These are phyloP conservation scores for Arthroderma uncinatum DNA, from an alignment of 2,329 filamentous ascomycete species.

Conservation along the genomic window DNA sequence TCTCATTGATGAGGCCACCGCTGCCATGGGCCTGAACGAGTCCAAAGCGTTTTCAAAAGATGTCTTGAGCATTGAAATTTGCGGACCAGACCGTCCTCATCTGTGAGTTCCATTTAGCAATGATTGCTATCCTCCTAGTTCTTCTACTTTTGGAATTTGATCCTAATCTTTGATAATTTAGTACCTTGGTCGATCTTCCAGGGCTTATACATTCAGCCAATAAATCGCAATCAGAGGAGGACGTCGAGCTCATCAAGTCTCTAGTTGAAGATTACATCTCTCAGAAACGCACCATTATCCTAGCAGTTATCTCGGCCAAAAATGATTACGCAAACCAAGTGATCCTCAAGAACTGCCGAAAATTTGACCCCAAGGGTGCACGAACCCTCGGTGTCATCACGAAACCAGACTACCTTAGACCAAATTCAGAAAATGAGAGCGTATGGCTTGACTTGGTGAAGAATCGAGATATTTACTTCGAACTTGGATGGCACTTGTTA, in stretches of 20 bases:
- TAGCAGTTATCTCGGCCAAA: slow-evolving; percentile 44
- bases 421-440: slow-evolving; percentile 20
- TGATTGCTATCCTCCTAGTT: background rate
- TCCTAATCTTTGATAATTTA: background rate
- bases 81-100: slow-evolving; percentile 9
- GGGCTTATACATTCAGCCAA: slow-evolving; percentile 8
- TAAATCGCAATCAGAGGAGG: slow-evolving; percentile 12
- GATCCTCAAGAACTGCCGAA: slow-evolving; percentile 35
- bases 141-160: no score
- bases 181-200: slow-evolving; percentile 11
- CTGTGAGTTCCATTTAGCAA: background rate
- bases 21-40: slow-evolving; percentile 10
- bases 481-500: slow-evolving; percentile 23
- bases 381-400: slow-evolving; percentile 27
- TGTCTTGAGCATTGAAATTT: slow-evolving; percentile 11
- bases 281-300: slow-evolving; percentile 46
- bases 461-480: slow-evolving; percentile 19
- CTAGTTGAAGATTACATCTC: slow-evolving; percentile 42
- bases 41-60: slow-evolving; percentile 8
- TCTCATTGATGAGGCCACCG: slow-evolving; percentile 9
- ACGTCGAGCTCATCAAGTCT: slow-evolving; percentile 13
- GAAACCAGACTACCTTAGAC: slow-evolving; percentile 22
- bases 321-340: slow-evolving; percentile 46
- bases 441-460: slow-evolving; percentile 17
- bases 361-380: slow-evolving; percentile 19